Conservation (phyloP, 73 alveolate genomes). For the Stentor coeruleus region DNA sequence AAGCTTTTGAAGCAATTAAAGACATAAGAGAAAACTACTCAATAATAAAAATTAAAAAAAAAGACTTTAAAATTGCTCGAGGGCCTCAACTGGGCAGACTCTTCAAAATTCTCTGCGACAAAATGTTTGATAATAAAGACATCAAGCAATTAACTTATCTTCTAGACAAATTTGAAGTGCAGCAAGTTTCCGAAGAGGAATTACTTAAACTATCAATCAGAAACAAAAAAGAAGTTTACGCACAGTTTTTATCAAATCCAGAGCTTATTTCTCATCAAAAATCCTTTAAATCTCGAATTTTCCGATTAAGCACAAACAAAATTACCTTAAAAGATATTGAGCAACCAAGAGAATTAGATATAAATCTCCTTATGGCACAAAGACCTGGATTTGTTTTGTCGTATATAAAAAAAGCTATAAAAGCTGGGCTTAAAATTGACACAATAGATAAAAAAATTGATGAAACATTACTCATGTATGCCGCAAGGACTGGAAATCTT, state of each 20-base stretch:
- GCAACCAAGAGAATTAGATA: background rate
- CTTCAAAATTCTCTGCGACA: background rate
- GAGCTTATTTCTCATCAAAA: background rate
- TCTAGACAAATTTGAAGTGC: background rate
- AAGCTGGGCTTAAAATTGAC: background rate
- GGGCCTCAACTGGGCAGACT: background rate
- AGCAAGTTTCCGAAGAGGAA: background rate
- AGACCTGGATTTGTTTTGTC: background rate
- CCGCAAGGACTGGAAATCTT: conserved; percentile 23
- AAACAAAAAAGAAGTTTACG: background rate
- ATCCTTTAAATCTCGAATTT: background rate
- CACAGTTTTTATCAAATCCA: background rate
- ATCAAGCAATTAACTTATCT: background rate
- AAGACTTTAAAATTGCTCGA: background rate
- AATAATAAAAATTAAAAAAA: background rate
- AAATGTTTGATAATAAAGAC: background rate
- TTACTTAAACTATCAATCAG: background rate
- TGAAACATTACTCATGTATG: conserved; percentile 22
- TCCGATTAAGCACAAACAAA: background rate
- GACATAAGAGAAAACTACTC: background rate
- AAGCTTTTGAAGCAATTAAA: background rate
- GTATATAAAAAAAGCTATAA: conserved; percentile 6
- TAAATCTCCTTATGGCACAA: background rate
- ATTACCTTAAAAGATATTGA: background rate
- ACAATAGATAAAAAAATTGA: background rate